A percentile compares a stretch with the other conserved stretches of the same genome.
Conservation (phyloP, 257 asterid species). For the Nicotiana paniculata region DNA sequence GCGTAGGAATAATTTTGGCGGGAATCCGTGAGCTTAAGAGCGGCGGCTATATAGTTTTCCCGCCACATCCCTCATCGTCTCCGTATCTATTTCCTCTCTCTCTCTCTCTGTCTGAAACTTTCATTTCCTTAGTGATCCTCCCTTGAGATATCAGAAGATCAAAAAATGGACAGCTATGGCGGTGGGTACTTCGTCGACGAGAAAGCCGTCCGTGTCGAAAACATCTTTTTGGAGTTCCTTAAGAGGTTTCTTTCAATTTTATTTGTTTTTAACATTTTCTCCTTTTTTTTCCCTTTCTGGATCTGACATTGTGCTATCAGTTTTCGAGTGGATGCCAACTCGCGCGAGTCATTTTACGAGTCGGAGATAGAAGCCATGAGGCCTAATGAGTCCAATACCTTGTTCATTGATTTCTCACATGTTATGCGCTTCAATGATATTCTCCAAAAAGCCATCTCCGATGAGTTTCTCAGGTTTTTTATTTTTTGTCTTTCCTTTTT, state of each 20-base stretch:
- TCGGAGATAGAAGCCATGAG: constrained; percentile 78
- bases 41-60: constrained; percentile 5
- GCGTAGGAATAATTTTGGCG: constrained; percentile 15
- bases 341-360: constrained; percentile 65
- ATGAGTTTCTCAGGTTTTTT: constrained; percentile 58
- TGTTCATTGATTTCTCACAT: constrained; percentile 91
- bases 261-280: background rate
- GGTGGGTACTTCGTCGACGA: constrained; percentile 72
- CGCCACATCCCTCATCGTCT: constrained; percentile 15
- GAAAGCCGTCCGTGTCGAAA: constrained; percentile 79
- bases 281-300: background rate
- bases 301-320: constrained; percentile 19
- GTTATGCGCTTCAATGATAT: constrained; percentile 80
- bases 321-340: constrained; percentile 36
- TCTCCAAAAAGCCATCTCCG: constrained; percentile 78
- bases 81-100: background rate
- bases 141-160: background rate
- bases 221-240: constrained; percentile 73
- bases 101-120: background rate
- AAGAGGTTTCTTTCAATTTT: constrained; percentile 28
- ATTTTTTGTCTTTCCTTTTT: background rate
- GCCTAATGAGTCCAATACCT: constrained; percentile 75
- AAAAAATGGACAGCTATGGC: constrained; percentile 46
- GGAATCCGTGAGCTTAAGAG: constrained; percentile 7
- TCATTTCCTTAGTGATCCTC: background rate